phyloP scores from a whole-genome alignment of 768 basidiomycete genomes.

The Leccinum longicurvipes region DNA sequence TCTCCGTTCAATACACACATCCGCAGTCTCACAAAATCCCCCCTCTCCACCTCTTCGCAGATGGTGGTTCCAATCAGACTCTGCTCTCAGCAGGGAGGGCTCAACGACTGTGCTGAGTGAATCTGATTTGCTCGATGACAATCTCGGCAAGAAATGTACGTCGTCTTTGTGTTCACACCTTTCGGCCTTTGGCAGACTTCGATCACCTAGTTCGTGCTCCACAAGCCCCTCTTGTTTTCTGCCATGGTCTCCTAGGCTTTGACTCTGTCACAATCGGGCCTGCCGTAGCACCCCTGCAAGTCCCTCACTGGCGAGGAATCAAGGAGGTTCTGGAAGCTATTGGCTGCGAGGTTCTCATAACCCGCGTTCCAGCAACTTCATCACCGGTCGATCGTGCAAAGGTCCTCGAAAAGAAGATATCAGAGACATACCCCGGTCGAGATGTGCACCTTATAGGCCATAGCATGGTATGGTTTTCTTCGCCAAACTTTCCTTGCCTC shows the following conservation, averaged over 20 bases:
- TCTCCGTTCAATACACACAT: conserved; percentile 44
- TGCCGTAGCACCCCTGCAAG: conserved; percentile 74
- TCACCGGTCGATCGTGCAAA: conserved; percentile 85
- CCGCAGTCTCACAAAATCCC: conserved; percentile 26
- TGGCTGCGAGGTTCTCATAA: conserved; percentile 87
- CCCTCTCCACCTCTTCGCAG: conserved; percentile 24
- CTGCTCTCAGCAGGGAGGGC: conserved; percentile 35
- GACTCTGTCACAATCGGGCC: conserved; percentile 80
- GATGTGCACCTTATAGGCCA: conserved; percentile 88
- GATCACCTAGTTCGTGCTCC: conserved; percentile 63
- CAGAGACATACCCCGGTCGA: conserved; percentile 74
- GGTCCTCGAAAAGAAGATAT: conserved; percentile 82
- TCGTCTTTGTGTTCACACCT: conserved; percentile 10
- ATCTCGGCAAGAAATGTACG: conserved; percentile 60
- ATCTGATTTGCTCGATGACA: conserved; percentile 42
- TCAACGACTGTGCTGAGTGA: conserved; percentile 46
- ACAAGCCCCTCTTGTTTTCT: conserved; percentile 86
- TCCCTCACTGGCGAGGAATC: conserved; percentile 96
- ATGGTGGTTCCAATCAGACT: conserved; percentile 55
- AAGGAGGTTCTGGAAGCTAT: conserved; percentile 87
- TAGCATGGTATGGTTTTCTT: conserved; percentile 53
- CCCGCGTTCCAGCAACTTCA: conserved; percentile 90
- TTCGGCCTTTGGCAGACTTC: not conserved
- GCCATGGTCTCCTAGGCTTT: conserved; percentile 91
- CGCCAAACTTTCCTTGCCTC: not conserved